Base-by-base conservation (phyloP, 352 stramenopile genomes). In the Blastocystis sp. region DNA sequence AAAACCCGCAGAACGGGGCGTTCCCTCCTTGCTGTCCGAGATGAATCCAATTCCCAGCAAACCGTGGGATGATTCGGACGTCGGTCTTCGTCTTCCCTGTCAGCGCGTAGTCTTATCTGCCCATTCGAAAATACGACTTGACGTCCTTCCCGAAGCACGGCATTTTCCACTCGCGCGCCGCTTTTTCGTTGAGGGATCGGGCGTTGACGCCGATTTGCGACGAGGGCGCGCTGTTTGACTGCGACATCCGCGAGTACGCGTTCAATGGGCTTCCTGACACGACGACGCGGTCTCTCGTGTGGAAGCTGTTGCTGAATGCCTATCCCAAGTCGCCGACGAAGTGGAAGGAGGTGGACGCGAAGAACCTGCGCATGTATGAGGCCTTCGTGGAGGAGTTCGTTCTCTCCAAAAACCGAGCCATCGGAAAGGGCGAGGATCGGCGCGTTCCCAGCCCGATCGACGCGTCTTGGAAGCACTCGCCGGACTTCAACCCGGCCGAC, bases 331-430 rank as follows among this genome's bases (percentile, higher is more conserved):
- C 61, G 10, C 64, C 84, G 14, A 56, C 59, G 38, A 19, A 88
- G 19, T 89, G 84, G 84, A n/a, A 38, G 1, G 70, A 86, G 34
- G 23, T 19, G 19, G 19, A 64, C 23, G 9, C n/a, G 21, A 43
- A 59, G 2, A 89, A 88, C 59, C 10, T 74, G 52, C 48, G 23
- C 1, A 70, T 76, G 11, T 89, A 89, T 40, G 59, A 21, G 10
- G 74, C 80, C 5, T 89, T 89, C 17, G 65, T 89, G 14, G 19
- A 66, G 10, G 84, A 89, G 21, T 89, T 89, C 40, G 77, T 89
- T n/a, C 17, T 62, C 19, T 45, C 56, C 28, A 28, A 28, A 21
- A 88, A 89, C 59, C 40, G 45, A 5, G 23, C 62, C 5, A 66
- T 62, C 23, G 79, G 79, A 21, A 88, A 74, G 9, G 67, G 41